These are phyloP conservation scores for Phialophora macrospora DNA, from an alignment of 2,329 filamentous ascomycete genomes.

Conservation along the genomic window DNA sequence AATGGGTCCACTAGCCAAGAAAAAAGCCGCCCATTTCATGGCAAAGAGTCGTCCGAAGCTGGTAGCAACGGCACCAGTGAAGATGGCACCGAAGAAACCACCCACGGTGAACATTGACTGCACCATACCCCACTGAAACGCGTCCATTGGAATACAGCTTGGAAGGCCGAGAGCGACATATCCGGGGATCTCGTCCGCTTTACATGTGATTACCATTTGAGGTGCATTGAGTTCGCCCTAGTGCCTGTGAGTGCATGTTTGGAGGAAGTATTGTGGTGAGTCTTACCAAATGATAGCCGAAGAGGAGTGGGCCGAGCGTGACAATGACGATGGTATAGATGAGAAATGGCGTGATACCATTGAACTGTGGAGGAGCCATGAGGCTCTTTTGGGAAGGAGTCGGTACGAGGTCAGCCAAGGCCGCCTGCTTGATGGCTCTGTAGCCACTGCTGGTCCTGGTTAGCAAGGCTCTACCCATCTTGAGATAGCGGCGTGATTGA, in stretches of 20 bases:
- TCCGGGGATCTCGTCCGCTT: constrained; percentile 58
- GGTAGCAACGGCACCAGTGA: constrained; percentile 78
- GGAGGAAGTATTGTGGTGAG: constrained; percentile 4
- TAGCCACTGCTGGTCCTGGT: constrained; percentile 31
- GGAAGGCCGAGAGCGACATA: constrained; percentile 39
- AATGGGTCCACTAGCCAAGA: constrained; percentile 76
- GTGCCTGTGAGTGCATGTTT: constrained; percentile 46
- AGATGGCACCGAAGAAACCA: constrained; percentile 80
- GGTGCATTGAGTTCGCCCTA: constrained; percentile 96
- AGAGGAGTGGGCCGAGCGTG: constrained; percentile 87
- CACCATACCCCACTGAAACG: constrained; percentile 79
- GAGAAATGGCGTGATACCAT: constrained; percentile 50
- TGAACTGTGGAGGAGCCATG: constrained; percentile 15
- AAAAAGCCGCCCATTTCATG: constrained; percentile 76
- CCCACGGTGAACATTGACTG: constrained; percentile 91
- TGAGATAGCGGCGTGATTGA: constrained; percentile 2
- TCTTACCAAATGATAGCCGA: constrained; percentile 86
- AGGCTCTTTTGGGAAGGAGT: constrained; percentile 8
- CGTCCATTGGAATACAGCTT: constrained; percentile 88
- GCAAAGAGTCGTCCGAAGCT: constrained; percentile 73
- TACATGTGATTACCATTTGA: constrained; percentile 88
- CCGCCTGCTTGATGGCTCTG: constrained; percentile 26
- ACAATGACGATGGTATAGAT: constrained; percentile 74
- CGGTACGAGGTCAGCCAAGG: constrained; percentile 8
- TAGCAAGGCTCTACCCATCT: constrained; percentile 23